These are phyloP conservation scores for Rhypophila decipiens DNA, from an alignment of 495 filamentous ascomycete genomes.

Conservation along the genomic window DNA sequence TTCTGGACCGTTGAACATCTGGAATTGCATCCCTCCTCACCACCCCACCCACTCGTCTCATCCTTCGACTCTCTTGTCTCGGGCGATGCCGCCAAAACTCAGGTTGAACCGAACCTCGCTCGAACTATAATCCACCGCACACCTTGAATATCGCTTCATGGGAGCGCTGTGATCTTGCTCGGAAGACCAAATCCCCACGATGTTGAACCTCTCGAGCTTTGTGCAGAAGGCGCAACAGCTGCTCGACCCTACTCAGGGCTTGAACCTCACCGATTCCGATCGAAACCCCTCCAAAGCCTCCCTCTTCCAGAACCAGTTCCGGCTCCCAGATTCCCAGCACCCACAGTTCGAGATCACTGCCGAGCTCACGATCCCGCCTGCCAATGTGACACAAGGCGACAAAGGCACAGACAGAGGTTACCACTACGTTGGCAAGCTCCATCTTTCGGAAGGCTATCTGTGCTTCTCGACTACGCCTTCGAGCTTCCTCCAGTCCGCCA, in stretches of 20 bases:
- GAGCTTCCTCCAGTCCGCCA: slow-evolving; percentile 76
- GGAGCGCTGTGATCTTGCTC: slow-evolving; percentile 3
- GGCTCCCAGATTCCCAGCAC: slow-evolving; percentile 83
- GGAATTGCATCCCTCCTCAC: too few species aligned
- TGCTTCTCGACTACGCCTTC: slow-evolving; percentile 93
- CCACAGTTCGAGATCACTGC: slow-evolving; percentile 94
- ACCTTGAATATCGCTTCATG: slow-evolving; percentile 8
- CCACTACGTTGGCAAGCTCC: slow-evolving; percentile 87
- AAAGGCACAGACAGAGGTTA: slow-evolving; percentile 63
- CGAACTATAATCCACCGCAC: not conserved
- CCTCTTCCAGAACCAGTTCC: slow-evolving; percentile 93
- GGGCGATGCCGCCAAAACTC: not conserved
- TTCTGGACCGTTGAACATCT: too few species aligned
- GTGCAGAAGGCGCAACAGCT: slow-evolving; percentile 89
- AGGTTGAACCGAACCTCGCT: not conserved
- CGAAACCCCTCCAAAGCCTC: slow-evolving; percentile 81
- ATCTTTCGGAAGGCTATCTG: slow-evolving; percentile 87
- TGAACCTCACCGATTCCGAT: slow-evolving; percentile 61
- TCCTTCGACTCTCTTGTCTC: not conserved
- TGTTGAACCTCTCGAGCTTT: slow-evolving; percentile 71
- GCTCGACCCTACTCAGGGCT: slow-evolving; percentile 75
- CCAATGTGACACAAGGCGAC: slow-evolving; percentile 52
- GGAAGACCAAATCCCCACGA: slow-evolving; percentile 14
- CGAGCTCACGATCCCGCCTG: slow-evolving; percentile 77
- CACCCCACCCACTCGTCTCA: too few species aligned